Evolutionary conservation across 176 grass and related monocot genomes (phyloP).

Genomic region (Hyparrhenia diplandra): DNA sequence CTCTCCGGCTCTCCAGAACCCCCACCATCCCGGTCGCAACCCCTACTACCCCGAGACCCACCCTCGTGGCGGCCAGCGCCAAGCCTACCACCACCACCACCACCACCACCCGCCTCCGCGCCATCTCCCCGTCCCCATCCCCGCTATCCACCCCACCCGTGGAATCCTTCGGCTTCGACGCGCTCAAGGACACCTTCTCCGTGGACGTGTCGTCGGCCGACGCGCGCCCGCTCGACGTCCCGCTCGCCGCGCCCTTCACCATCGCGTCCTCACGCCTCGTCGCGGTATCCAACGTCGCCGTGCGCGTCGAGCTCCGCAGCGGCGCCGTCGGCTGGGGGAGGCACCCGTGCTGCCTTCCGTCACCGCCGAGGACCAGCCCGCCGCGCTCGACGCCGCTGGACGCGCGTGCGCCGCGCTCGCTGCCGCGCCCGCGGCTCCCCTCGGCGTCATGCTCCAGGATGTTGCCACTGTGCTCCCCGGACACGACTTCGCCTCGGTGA

Average conservation of each 20-base stretch:
- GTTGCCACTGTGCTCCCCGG: conserved; percentile 57
- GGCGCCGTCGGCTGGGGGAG: conserved; percentile 81
- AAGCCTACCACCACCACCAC: too few species aligned
- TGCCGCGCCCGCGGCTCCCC: conserved; percentile 16
- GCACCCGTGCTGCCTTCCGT: conserved; percentile 83
- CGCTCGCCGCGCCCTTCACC: conserved; percentile 82
- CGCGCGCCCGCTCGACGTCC: conserved; percentile 68
- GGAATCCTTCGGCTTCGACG: conserved; percentile 56
- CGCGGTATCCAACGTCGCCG: conserved; percentile 64
- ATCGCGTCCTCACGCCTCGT: conserved; percentile 84
- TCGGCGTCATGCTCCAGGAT: conserved; percentile 51
- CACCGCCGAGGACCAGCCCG: conserved; percentile 78
- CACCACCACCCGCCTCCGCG: not conserved
- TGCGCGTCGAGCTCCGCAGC: conserved; percentile 74
- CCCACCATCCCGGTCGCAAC: not conserved
- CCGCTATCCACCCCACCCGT: not conserved
- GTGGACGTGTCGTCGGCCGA: conserved; percentile 68
- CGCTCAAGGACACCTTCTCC: conserved; percentile 78
- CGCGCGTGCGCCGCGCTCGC: conserved; percentile 42
- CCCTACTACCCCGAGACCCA: not conserved
- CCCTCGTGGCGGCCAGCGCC: not conserved
- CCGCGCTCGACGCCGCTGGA: conserved; percentile 44
- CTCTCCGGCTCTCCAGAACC: not conserved
- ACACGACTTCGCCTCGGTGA: conserved; percentile 89
- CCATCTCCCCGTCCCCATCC: conserved; percentile 6